Conservation (phyloP, 805 yeast species). For the Candida montana region DNA sequence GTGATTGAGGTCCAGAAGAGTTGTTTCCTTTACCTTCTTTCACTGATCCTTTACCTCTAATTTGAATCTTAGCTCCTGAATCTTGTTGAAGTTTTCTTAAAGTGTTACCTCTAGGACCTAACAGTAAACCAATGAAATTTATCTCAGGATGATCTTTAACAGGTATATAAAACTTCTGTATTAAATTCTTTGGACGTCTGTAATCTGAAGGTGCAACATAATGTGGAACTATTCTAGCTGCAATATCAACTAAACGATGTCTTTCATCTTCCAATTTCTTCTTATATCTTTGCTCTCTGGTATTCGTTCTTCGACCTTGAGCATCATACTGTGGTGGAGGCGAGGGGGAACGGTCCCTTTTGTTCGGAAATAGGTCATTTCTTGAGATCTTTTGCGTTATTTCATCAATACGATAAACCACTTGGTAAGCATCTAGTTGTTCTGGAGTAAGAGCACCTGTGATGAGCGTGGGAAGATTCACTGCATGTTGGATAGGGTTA, state of each 20-base stretch:
- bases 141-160: conserved; percentile 83
- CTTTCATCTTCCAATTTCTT: conserved; percentile 72
- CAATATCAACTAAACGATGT: conserved; percentile 69
- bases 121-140: conserved; percentile 82
- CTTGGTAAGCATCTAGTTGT: conserved; percentile 71
- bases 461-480: conserved; percentile 36
- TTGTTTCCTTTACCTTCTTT: conserved; percentile 76
- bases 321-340: conserved; percentile 91
- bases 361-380: conserved; percentile 41
- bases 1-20: conserved; percentile 33
- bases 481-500: conserved; percentile 12
- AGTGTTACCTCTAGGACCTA: conserved; percentile 96
- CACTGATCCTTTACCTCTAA: conserved; percentile 93
- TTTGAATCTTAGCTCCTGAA: conserved; percentile 85
- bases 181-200: conserved; percentile 60
- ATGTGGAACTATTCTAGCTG: conserved; percentile 65
- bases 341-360: conserved; percentile 62
- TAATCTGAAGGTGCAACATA: conserved; percentile 80
- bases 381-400: conserved; percentile 54
- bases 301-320: conserved; percentile 78
- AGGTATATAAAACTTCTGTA: conserved; percentile 82
- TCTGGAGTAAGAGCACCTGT: conserved; percentile 58
- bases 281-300: conserved; percentile 64
- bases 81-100: conserved; percentile 72
- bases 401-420: conserved; percentile 72